phyloP scores from a whole-genome alignment of 306 rosid species.

The Cucumis cinereus region DNA sequence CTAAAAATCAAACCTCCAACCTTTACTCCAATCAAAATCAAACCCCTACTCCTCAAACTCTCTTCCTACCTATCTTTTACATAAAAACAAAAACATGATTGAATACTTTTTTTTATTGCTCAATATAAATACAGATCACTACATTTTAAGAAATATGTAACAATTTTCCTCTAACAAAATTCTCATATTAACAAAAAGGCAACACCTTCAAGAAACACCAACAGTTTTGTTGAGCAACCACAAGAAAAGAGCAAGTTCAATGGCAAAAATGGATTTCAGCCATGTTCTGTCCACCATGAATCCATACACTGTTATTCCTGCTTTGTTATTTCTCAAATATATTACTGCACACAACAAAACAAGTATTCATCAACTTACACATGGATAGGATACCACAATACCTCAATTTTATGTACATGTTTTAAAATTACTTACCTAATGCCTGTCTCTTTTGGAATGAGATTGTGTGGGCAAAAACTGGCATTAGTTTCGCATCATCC shows the following conservation, averaged over 20 bases:
- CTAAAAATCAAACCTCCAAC: too few relatives aligned
- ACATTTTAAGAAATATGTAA: not conserved
- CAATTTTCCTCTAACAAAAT: not conserved
- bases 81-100: too few relatives aligned
- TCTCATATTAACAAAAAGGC: not conserved
- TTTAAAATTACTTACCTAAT: constrained; percentile 33
- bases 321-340: constrained; percentile 76
- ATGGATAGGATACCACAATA: too few relatives aligned
- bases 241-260: constrained; percentile 64
- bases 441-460: constrained; percentile 89
- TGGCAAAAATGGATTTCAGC: constrained; percentile 81
- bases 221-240: constrained; percentile 88
- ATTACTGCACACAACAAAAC: constrained; percentile 39
- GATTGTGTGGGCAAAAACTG: constrained; percentile 49
- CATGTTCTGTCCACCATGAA: constrained; percentile 77
- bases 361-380: too few relatives aligned
- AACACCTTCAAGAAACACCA: constrained; percentile 21
- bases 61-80: too few relatives aligned
- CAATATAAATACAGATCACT: not conserved
- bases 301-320: constrained; percentile 75
- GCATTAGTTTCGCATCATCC: constrained; percentile 50
- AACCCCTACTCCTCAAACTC: too few relatives aligned
- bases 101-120: too few relatives aligned
- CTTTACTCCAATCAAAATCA: too few relatives aligned
- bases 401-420: not conserved